Evolutionary conservation across 2,329 filamentous ascomycete genomes (phyloP), one percentile per base, ranked within the genome.

Genomic region (Colletotrichum tropicicola): DNA sequence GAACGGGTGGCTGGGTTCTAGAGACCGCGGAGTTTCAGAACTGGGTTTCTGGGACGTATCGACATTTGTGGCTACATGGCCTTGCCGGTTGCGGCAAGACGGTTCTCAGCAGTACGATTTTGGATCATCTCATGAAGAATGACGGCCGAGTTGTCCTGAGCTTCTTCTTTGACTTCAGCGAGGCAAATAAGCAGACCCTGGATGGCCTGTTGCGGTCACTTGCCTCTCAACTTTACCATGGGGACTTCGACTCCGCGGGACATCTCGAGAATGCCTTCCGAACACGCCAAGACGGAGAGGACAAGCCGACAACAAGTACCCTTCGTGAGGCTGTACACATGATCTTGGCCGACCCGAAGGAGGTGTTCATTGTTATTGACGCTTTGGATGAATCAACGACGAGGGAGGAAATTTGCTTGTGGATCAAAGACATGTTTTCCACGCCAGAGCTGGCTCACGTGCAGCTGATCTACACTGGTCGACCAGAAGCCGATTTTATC

Each of bases 151-250:
- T 28, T 2, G 41, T 54, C 4, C 48, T 72, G 6, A 27, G 2
- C 2, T 69, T 70, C 30, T 72, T 68, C 45, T 73, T 71, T 25
- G 68, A 72, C 49, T 72, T 72, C 25, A 69, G 32, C 15, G 68
- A 74, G 3, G 19, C 9, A 0, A 51, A 3, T 1, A 73, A 74
- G 17, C 68, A 74, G 25, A 70, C 17, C 1, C 4, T 68, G 1
- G 43, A 70, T 2, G 53, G 52, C 0, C 47, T 70, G 0, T 2
- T 70, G 0, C 65, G 62, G 7, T 72, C 70, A 5, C 37, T 73
- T 7, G 65, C 53, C 2, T 56, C 58, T 10, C 69, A 71, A 28
- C 44, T 70, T 4, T 68, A 80, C 4, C 17, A 61, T 43, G 8
- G 7, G 9, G 6, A 32, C 6, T 6, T 13, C 28, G 27, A 37